These are phyloP conservation scores for Zygoascus hellenicus DNA, from an alignment of 1,139 yeast species.

Conservation along the genomic window DNA sequence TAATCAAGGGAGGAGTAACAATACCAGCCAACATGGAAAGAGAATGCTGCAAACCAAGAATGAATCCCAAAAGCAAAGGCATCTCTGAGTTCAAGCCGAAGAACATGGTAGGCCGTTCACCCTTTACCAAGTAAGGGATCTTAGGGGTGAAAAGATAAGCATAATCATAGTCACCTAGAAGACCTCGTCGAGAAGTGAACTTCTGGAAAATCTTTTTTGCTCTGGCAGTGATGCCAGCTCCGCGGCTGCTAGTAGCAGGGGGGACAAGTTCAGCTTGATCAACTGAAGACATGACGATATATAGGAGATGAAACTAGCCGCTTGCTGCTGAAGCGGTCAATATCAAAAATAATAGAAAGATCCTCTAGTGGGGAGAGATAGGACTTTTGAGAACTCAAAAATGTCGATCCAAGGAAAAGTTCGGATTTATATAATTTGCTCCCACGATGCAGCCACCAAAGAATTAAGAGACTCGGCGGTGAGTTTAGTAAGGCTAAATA, in stretches of 20 bases:
- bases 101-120: slow-evolving; percentile 45
- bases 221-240: not conserved
- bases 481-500: too few species aligned
- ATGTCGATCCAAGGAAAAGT: too few species aligned
- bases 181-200: slow-evolving; percentile 57
- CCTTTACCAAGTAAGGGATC: slow-evolving; percentile 54
- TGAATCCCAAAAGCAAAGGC: slow-evolving; percentile 68
- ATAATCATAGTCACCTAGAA: slow-evolving; percentile 80
- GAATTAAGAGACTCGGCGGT: too few species aligned
- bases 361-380: not conserved
- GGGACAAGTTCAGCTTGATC: not conserved
- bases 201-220: slow-evolving; percentile 16
- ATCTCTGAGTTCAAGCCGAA: slow-evolving; percentile 72
- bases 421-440: too few species aligned
- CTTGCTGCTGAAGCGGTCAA: not conserved
- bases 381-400: not conserved
- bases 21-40: slow-evolving; percentile 89
- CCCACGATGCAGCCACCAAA: too few species aligned
- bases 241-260: not conserved
- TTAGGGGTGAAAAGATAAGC: slow-evolving; percentile 69
- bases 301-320: not conserved
- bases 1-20: slow-evolving; percentile 76
- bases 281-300: too few species aligned
- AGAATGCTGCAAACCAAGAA: slow-evolving; percentile 82
- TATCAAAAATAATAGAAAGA: not conserved